Evolutionary conservation across 164 flowering plant species (phyloP), one percentile per base, ranked within the genome.

Genomic region (Buxus sempervirens): DNA sequence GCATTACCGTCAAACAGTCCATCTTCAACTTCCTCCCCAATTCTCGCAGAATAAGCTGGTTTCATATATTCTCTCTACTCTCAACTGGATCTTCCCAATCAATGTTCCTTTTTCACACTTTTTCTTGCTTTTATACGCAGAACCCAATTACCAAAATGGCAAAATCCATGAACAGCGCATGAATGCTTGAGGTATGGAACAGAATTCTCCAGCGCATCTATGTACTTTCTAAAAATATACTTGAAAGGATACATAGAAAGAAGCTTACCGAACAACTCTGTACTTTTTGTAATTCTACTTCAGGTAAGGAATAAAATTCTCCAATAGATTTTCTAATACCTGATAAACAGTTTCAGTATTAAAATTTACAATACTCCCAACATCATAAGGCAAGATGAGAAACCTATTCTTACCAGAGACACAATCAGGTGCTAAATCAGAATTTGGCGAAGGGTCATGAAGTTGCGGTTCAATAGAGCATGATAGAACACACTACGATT

Each of bases 1-100:
- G 27, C 14, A 56, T 80, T 89, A 94, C 98, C 97, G 79, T 94
- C 96, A 82, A 91, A 91, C n/a, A 94, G 81, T 38, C 98, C 98
- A 79, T 95, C 98, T 80, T 91, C 98, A 36, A 95, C 80, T 70
- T 90, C 98, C 55, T 80, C 86, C 6, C 91, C 91, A 41, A 88
- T 84, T 74, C 94, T 91, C 32, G 97, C 97, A 72, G 90, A 78
- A 72, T 91, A 95, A 32, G 82, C 66, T 65, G 97, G 90, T 76
- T 90, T 95, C 62, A 90, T 70, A 73, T 83, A 90, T 72, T 95
- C 97, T 77, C 82, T 95, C 98, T 53, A 89, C 96, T 77, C 97
- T 74, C 65, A 84, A 79, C 66, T 79, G 87, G 66, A 82, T 60
- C 78, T 82, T 91, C 51, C 78, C 84, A 12, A 65, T 75, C 28